These are phyloP conservation scores for Exophiala spinifera DNA, from an alignment of 2,329 filamentous ascomycete genomes.

Conservation along the genomic window DNA sequence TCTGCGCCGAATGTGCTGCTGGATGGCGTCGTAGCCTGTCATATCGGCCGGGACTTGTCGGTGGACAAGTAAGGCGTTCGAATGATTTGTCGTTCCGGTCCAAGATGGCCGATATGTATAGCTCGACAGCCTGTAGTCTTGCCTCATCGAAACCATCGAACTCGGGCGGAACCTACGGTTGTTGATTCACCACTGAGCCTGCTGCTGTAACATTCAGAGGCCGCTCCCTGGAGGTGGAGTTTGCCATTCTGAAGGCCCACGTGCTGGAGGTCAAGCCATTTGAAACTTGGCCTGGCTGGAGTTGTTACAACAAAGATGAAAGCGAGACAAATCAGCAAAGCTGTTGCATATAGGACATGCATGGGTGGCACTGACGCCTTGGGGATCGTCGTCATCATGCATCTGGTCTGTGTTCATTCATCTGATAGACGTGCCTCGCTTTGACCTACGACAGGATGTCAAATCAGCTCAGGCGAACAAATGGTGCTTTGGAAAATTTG, in stretches of 20 bases:
- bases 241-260: too few species aligned
- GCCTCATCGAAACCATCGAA: conserved; percentile 1
- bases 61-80: conserved; percentile 8
- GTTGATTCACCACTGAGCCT: not conserved
- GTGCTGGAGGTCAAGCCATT: not conserved
- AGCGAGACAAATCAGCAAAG: not conserved
- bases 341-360: not conserved
- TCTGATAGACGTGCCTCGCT: not conserved
- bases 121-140: not conserved
- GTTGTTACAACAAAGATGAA: not conserved
- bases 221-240: too few species aligned
- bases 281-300: not conserved
- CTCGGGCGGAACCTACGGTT: not conserved
- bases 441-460: too few species aligned
- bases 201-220: not conserved
- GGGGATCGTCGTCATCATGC: not conserved
- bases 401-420: not conserved
- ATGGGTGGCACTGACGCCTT: not conserved
- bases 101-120: conserved; percentile 14
- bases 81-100: conserved; percentile 5
- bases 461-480: too few species aligned
- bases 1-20: too few species aligned
- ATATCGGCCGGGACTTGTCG: conserved; percentile 1
- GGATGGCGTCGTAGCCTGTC: not conserved
- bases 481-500: too few species aligned